Evolutionary conservation across 202 grass and related monocot species (phyloP).

Genomic region (Cymbopogon flexuosus): DNA sequence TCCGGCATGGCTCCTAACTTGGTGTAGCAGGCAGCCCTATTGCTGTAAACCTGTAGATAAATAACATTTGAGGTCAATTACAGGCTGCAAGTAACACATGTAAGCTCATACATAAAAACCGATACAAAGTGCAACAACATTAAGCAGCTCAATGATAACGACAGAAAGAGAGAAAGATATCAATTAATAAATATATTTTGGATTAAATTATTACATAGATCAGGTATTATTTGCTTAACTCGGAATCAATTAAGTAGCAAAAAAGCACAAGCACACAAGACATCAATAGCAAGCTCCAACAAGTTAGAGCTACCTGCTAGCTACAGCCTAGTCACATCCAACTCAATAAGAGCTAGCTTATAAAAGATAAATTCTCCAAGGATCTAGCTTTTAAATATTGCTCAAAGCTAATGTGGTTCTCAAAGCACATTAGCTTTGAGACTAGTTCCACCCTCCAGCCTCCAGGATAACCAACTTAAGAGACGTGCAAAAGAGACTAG

Average conservation of each 20-base stretch:
- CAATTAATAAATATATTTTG: background rate
- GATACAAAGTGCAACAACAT: background rate
- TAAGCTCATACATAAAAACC: background rate
- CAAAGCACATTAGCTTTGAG: too few relatives aligned
- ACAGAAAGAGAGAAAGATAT: background rate
- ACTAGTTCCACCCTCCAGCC: too few relatives aligned
- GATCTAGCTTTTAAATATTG: background rate
- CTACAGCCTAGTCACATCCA: background rate
- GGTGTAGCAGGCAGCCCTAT: conserved; percentile 94
- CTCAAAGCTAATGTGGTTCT: background rate
- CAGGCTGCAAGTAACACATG: background rate
- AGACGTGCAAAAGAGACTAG: too few relatives aligned
- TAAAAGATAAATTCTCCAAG: background rate
- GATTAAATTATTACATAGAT: background rate
- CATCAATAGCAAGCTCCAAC: background rate
- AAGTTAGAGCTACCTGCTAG: background rate
- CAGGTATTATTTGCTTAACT: background rate
- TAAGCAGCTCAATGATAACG: background rate
- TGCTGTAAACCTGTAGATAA: conserved; percentile 77
- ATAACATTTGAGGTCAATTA: background rate
- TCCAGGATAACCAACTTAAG: too few relatives aligned
- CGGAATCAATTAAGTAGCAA: background rate
- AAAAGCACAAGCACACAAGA: background rate
- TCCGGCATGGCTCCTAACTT: conserved; percentile 94
- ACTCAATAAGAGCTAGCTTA: background rate